phyloP scores from a whole-genome alignment of 2,329 filamentous ascomycete genomes.

The Trichoderma guizhouense region DNA sequence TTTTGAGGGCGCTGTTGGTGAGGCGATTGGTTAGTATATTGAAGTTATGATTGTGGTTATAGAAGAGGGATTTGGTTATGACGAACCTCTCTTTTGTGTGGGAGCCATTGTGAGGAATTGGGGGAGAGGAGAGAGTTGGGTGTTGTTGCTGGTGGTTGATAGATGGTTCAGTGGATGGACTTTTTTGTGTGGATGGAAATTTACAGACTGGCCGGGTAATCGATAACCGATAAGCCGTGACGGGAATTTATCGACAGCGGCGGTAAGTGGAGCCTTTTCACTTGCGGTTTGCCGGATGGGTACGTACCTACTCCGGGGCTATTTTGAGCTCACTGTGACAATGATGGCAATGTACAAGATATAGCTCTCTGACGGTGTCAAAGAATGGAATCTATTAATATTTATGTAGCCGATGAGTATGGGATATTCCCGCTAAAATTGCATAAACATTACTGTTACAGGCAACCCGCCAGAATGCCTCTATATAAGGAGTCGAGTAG shows the following conservation, averaged over 20 bases:
- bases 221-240: neutral
- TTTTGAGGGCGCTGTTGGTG: slow-evolving; percentile 53
- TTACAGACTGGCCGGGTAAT: slow-evolving; percentile 9
- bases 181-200: slow-evolving; percentile 15
- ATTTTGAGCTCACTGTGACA: neutral
- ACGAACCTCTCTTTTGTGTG: neutral
- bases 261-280: neutral
- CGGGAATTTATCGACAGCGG: neutral
- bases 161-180: neutral
- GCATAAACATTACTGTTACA: neutral
- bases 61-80: neutral
- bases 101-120: neutral
- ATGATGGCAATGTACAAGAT: neutral
- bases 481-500: neutral
- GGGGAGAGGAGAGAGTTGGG: neutral
- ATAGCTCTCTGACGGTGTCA: neutral
- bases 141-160: neutral
- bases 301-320: neutral
- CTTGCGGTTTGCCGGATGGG: neutral
- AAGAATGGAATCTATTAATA: neutral
- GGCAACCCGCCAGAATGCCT: neutral
- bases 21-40: neutral
- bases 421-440: neutral
- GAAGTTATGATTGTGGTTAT: neutral
- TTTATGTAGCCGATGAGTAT: neutral